phyloP scores from a whole-genome alignment of 2,329 filamentous ascomycete genomes.

The Cytospora mali region DNA sequence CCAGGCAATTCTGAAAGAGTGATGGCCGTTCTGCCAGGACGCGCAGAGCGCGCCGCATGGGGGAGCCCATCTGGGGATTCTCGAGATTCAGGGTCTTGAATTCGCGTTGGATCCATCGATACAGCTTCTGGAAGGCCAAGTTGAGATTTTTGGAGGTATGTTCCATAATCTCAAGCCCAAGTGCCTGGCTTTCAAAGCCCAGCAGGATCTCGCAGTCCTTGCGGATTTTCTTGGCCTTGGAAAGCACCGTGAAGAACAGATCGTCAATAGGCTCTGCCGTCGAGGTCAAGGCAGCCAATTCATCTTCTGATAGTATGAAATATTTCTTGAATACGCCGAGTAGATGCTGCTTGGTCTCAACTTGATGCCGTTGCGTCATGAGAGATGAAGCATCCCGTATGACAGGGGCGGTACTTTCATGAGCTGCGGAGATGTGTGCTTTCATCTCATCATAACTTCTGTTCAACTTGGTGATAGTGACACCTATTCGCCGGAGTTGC shows the following conservation, averaged over 20 bases:
- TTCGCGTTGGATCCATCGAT: constrained; percentile 91
- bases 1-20: constrained; percentile 89
- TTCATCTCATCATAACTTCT: constrained; percentile 80
- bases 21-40: constrained; percentile 88
- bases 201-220: constrained; percentile 87
- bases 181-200: constrained; percentile 83
- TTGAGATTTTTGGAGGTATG: constrained; percentile 86
- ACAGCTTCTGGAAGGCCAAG: constrained; percentile 90
- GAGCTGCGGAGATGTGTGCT: constrained; percentile 73
- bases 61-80: constrained; percentile 86
- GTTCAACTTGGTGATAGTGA: constrained; percentile 77
- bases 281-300: constrained; percentile 74
- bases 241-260: constrained; percentile 76
- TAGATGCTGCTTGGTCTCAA: constrained; percentile 79
- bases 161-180: constrained; percentile 90
- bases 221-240: constrained; percentile 82
- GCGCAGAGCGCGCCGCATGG: constrained; percentile 80
- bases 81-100: constrained; percentile 92
- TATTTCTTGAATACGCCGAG: constrained; percentile 77
- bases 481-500: constrained; percentile 86
- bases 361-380: constrained; percentile 70
- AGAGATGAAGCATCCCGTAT: constrained; percentile 77
- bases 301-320: constrained; percentile 83
- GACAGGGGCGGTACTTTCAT: constrained; percentile 71
- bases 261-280: constrained; percentile 83